phyloP scores from a whole-genome alignment of 2,329 filamentous ascomycete genomes.

The Colletotrichum sp. region DNA sequence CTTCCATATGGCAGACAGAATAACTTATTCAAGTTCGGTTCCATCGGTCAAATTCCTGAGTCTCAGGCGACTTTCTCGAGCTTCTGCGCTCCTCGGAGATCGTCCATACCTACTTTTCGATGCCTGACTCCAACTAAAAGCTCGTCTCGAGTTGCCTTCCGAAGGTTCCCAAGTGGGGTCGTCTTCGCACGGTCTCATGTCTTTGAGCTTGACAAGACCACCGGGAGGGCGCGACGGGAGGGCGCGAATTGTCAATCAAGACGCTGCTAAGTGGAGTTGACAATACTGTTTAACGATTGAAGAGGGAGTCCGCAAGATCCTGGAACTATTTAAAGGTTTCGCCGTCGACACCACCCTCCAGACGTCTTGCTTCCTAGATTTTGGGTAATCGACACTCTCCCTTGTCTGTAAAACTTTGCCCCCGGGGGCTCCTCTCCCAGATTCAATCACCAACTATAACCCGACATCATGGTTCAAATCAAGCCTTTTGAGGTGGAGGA shows the following conservation, averaged over 20 bases:
- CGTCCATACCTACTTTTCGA: neutral
- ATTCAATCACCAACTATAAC: neutral
- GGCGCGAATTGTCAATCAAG: neutral
- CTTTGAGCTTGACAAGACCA: neutral
- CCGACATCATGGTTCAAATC: constrained; percentile 34
- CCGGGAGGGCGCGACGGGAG: neutral
- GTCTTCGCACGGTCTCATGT: neutral
- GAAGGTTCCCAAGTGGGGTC: neutral
- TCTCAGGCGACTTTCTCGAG: neutral
- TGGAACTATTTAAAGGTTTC: neutral
- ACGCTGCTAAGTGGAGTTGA: neutral
- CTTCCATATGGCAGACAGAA: neutral
- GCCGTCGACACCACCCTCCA: neutral
- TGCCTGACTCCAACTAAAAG: neutral
- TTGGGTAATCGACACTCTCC: neutral
- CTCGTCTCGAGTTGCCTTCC: neutral
- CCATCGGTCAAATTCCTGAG: neutral
- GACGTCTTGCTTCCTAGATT: neutral
- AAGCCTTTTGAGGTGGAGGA: constrained; percentile 70
- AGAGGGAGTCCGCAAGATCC: neutral
- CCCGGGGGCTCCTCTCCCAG: neutral
- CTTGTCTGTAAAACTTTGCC: neutral
- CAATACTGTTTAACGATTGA: neutral
- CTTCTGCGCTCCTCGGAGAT: neutral
- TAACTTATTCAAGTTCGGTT: neutral